Percentiles rank a stretch among this genome's conserved stretches.
phyloP scores from a whole-genome alignment of 2,329 filamentous ascomycete species.

The Emergomyces africanus region DNA sequence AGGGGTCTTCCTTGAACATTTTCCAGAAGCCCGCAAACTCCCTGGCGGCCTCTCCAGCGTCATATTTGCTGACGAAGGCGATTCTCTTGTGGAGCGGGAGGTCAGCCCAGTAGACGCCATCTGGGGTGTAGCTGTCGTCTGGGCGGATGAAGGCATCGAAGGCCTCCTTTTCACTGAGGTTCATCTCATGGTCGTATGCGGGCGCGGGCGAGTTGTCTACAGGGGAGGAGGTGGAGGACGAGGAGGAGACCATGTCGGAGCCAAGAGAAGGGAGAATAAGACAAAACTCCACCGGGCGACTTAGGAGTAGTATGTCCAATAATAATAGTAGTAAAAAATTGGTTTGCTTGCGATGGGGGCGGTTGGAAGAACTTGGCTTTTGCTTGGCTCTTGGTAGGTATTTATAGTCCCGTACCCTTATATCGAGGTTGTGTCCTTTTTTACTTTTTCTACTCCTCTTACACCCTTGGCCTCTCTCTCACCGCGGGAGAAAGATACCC shows the following conservation, averaged over 20 bases:
- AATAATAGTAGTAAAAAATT: too few relatives aligned
- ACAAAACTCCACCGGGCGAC: too few relatives aligned
- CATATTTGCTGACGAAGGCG: constrained; percentile 62
- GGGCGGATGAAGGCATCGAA: constrained; percentile 75
- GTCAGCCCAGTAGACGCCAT: constrained; percentile 90
- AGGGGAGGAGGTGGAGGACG: not conserved
- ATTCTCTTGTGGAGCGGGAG: constrained; percentile 57
- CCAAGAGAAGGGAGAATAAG: not conserved
- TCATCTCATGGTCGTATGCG: constrained; percentile 39
- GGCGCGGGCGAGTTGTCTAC: constrained; percentile 27
- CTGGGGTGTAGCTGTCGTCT: constrained; percentile 70
- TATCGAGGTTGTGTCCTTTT: too few relatives aligned
- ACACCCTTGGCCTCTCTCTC: too few relatives aligned
- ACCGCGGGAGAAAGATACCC: too few relatives aligned
- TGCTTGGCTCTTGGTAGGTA: too few relatives aligned
- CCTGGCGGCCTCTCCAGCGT: constrained; percentile 53
- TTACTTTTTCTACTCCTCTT: too few relatives aligned
- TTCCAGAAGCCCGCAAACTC: constrained; percentile 56
- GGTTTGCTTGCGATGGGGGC: too few relatives aligned
- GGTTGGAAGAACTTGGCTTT: too few relatives aligned
- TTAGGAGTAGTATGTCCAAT: too few relatives aligned
- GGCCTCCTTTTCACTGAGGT: constrained; percentile 44
- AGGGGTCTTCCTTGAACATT: constrained; percentile 78
- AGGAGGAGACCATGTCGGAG: not conserved
- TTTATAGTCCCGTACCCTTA: too few relatives aligned